Conservation (phyloP, 768 basidiomycete genomes). For the Rubroboletus satanas region DNA sequence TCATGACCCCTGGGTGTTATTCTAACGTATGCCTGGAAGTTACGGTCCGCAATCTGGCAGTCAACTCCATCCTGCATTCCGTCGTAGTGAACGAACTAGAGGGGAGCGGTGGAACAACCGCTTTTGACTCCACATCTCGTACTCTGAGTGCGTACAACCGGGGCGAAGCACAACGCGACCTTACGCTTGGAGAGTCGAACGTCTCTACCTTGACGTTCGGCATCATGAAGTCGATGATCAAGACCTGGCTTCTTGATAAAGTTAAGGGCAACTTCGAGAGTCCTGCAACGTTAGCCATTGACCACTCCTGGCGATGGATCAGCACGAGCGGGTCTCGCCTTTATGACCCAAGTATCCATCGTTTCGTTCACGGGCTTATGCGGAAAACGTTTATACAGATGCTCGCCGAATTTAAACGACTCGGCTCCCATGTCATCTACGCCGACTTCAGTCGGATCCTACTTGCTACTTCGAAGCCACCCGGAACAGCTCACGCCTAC, state of each 20-base stretch:
- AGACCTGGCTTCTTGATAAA: slow-evolving; percentile 86
- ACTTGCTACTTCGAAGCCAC: slow-evolving; percentile 92
- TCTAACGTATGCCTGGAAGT: slow-evolving; percentile 91
- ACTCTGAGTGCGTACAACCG: slow-evolving; percentile 88
- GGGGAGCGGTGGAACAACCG: slow-evolving; percentile 88
- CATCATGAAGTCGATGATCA: slow-evolving; percentile 84
- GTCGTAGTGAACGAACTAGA: slow-evolving; percentile 96
- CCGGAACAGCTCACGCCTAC: slow-evolving; percentile 92
- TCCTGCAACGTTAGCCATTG: slow-evolving; percentile 68
- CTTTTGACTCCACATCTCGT: slow-evolving; percentile 89
- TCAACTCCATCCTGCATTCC: slow-evolving; percentile 92
- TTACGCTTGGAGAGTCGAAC: slow-evolving; percentile 85
- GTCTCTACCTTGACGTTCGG: slow-evolving; percentile 84
- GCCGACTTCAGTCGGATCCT: slow-evolving; percentile 91
- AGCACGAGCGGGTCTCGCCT: slow-evolving; percentile 79
- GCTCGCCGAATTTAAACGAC: slow-evolving; percentile 90
- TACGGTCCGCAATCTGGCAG: slow-evolving; percentile 85
- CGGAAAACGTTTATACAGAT: slow-evolving; percentile 96
- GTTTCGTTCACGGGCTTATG: slow-evolving; percentile 94
- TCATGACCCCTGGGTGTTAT: slow-evolving; percentile 81
- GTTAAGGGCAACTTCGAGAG: slow-evolving; percentile 63
- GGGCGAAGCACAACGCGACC: slow-evolving; percentile 51
- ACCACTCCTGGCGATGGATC: slow-evolving; percentile 99
- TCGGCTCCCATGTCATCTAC: slow-evolving; percentile 90
- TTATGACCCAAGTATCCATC: slow-evolving; percentile 90